Evolutionary conservation across 192 early-diverging fungal species (phyloP).

Genomic region (Coemansia sp.): DNA sequence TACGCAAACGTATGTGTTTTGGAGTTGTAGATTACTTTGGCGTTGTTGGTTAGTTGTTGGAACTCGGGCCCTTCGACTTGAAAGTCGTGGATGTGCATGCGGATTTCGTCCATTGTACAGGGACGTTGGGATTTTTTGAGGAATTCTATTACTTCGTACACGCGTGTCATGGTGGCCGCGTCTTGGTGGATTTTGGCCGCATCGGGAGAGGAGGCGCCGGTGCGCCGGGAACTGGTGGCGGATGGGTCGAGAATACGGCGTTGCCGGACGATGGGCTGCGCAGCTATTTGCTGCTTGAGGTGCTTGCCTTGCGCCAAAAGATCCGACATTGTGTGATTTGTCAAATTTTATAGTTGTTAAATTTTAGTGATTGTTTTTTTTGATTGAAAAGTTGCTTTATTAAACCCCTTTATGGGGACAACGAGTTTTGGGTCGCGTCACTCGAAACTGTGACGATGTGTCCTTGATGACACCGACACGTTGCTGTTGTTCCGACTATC

Average conservation of each 20-base stretch:
- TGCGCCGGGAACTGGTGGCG: constrained; percentile 9
- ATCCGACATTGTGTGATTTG: constrained; percentile 24
- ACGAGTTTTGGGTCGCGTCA: no score
- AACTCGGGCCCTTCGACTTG: constrained; percentile 56
- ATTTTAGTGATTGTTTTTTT: no score
- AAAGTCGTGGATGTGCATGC: constrained; percentile 61
- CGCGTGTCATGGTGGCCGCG: constrained; percentile 24
- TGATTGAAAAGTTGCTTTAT: no score
- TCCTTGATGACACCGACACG: no score
- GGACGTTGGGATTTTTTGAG: constrained; percentile 59
- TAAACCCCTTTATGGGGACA: no score
- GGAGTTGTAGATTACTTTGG: constrained; percentile 64
- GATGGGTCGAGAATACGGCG: constrained; percentile 4
- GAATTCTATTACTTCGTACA: constrained; percentile 41
- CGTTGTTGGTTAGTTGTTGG: constrained; percentile 59
- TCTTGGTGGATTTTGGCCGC: constrained; percentile 15
- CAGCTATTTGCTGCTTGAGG: constrained; percentile 55
- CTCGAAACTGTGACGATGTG: no score
- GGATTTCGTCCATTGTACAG: constrained; percentile 60
- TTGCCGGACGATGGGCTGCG: constrained; percentile 50
- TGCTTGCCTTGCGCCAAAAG: constrained; percentile 24
- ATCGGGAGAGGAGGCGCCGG: not conserved
- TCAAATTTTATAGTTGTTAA: no score
- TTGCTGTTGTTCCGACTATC: no score
- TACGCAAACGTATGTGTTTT: constrained; percentile 65